Conservation (phyloP, 2,329 filamentous ascomycete species). For the Trichophyton benhamiae region DNA sequence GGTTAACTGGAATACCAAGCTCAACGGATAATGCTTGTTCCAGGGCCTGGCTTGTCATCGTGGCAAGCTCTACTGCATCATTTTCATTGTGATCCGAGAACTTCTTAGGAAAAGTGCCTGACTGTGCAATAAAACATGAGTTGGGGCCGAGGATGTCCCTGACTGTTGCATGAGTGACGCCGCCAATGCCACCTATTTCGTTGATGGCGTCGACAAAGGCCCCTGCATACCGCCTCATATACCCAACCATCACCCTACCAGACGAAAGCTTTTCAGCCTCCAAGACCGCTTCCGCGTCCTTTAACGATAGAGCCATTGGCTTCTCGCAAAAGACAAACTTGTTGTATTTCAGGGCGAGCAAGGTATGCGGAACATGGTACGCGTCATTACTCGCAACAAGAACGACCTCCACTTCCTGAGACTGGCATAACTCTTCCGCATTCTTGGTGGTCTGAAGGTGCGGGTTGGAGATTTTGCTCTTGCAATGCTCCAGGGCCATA, state of each 20-base stretch:
- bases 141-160: constrained; percentile 44
- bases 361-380: constrained; percentile 39
- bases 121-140: constrained; percentile 22
- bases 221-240: constrained; percentile 47
- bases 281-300: constrained; percentile 35
- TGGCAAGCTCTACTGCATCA: constrained; percentile 17
- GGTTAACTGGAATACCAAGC: constrained; percentile 21
- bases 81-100: constrained; percentile 31
- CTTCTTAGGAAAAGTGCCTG: constrained; percentile 24
- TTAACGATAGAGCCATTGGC: constrained; percentile 39
- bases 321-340: constrained; percentile 48
- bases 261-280: constrained; percentile 38
- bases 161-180: constrained; percentile 42
- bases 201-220: constrained; percentile 41
- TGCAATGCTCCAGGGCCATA: constrained; percentile 31
- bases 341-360: constrained; percentile 33
- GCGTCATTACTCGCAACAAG: constrained; percentile 40
- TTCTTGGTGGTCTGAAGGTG: constrained; percentile 24
- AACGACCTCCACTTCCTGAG: constrained; percentile 38
- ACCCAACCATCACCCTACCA: constrained; percentile 44
- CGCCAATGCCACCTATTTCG: constrained; percentile 39
- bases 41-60: constrained; percentile 18
- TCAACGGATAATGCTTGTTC: constrained; percentile 23
- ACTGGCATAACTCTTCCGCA: constrained; percentile 33
- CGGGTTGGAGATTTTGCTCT: constrained; percentile 17